Conservation (phyloP, 2,329 filamentous ascomycete genomes). For the Aureobasidium pullulans region DNA sequence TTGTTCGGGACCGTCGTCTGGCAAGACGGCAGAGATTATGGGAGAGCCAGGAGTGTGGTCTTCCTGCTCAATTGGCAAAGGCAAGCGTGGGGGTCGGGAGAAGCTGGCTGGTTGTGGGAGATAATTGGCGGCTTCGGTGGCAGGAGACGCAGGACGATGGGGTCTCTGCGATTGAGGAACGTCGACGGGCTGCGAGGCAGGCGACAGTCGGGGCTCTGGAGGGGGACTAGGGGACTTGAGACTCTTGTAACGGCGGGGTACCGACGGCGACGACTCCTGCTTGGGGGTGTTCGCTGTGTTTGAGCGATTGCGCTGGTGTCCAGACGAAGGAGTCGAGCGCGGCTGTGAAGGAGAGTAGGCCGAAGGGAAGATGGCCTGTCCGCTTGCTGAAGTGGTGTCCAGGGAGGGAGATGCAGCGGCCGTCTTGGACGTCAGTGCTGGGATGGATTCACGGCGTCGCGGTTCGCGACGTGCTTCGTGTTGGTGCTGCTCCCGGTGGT, state of each 20-base stretch:
- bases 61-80: slow-evolving; percentile 89
- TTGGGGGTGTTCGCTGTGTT: slow-evolving; percentile 20
- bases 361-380: slow-evolving; percentile 11
- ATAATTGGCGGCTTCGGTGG: slow-evolving; percentile 28
- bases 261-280: slow-evolving; percentile 11
- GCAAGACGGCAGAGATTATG: slow-evolving; percentile 62
- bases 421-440: slow-evolving; percentile 24
- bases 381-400: slow-evolving; percentile 10
- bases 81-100: slow-evolving; percentile 74
- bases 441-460: slow-evolving; percentile 34
- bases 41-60: slow-evolving; percentile 83
- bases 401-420: slow-evolving; percentile 17
- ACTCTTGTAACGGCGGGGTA: slow-evolving; percentile 8
- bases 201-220: slow-evolving; percentile 19
- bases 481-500: slow-evolving; percentile 15
- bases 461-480: slow-evolving; percentile 22
- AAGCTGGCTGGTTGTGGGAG: slow-evolving; percentile 35
- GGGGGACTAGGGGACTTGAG: slow-evolving; percentile 13
- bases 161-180: slow-evolving; percentile 26
- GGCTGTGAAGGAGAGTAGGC: slow-evolving; percentile 14
- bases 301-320: slow-evolving; percentile 24
- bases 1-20: slow-evolving; percentile 38
- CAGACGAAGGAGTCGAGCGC: neutral
- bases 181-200: slow-evolving; percentile 32
- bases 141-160: slow-evolving; percentile 16